These are phyloP conservation scores for Phlebopus sp. DNA, from an alignment of 1,284 basidiomycete genomes.

Conservation along the genomic window DNA sequence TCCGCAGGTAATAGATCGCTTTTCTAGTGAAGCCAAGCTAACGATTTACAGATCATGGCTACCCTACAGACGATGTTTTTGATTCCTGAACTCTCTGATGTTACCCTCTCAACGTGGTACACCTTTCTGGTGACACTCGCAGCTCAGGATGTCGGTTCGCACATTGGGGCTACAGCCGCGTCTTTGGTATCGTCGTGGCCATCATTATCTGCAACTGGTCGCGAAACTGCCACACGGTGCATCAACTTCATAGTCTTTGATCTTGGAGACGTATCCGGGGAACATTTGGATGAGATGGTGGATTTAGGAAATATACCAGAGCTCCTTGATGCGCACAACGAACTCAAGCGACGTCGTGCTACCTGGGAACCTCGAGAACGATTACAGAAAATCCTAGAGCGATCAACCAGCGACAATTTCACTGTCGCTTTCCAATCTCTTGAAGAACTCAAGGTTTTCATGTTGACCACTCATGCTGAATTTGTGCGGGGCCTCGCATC, in stretches of 20 bases:
- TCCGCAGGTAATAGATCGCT: constrained; percentile 65
- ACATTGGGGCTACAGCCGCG: constrained; percentile 87
- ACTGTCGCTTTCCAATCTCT: constrained; percentile 79
- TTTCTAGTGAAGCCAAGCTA: constrained; percentile 4
- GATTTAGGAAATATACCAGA: constrained; percentile 73
- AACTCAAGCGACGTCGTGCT: constrained; percentile 49
- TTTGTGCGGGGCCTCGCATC: constrained; percentile 63
- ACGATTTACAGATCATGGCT: constrained; percentile 78
- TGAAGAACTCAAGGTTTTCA: constrained; percentile 70
- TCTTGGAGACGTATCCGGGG: constrained; percentile 44
- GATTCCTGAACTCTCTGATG: constrained; percentile 70
- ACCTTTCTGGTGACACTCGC: constrained; percentile 74
- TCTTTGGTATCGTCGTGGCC: constrained; percentile 82
- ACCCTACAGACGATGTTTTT: constrained; percentile 89
- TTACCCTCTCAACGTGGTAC: constrained; percentile 82
- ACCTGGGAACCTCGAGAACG: constrained; percentile 53
- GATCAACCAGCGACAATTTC: constrained; percentile 79
- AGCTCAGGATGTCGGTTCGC: constrained; percentile 75
- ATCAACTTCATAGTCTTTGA: constrained; percentile 74
- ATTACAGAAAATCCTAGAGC: constrained; percentile 71
- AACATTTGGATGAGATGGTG: constrained; percentile 73
- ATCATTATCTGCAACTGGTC: constrained; percentile 54
- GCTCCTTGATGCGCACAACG: constrained; percentile 48
- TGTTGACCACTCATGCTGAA: constrained; percentile 50
- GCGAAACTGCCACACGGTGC: constrained; percentile 55